phyloP scores from a whole-genome alignment of 2,329 filamentous ascomycete species.

The Pseudodiploospora longispora region DNA sequence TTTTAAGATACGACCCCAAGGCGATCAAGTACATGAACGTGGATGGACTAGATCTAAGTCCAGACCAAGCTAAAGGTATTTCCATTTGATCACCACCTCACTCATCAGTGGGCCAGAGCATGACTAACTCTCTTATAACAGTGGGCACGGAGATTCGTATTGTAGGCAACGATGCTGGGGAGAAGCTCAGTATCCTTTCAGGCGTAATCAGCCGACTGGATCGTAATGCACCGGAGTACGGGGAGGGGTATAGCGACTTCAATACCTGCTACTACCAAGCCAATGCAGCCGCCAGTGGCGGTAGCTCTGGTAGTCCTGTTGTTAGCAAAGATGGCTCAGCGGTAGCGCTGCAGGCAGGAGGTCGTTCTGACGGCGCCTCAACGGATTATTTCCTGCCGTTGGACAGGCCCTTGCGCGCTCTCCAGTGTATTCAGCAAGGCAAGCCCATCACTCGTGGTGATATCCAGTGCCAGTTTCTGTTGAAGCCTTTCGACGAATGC shows the following conservation, averaged over 20 bases:
- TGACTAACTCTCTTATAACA: slow-evolving; percentile 16
- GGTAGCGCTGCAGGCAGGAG: slow-evolving; percentile 88
- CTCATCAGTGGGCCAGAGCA: not conserved
- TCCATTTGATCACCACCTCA: not conserved
- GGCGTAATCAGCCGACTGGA: slow-evolving; percentile 95
- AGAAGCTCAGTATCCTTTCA: slow-evolving; percentile 95
- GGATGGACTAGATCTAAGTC: slow-evolving; percentile 68
- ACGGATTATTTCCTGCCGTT: slow-evolving; percentile 96
- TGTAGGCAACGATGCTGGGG: slow-evolving; percentile 95
- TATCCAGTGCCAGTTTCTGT: slow-evolving; percentile 95
- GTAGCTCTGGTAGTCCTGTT: slow-evolving; percentile 95
- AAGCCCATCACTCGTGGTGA: slow-evolving; percentile 78
- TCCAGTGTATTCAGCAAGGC: slow-evolving; percentile 74
- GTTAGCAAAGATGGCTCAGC: slow-evolving; percentile 92
- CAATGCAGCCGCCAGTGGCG: slow-evolving; percentile 90
- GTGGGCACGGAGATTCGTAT: slow-evolving; percentile 94
- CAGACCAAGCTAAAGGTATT: slow-evolving; percentile 68
- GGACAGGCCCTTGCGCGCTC: slow-evolving; percentile 78
- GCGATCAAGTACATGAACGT: slow-evolving; percentile 97
- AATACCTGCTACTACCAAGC: slow-evolving; percentile 95
- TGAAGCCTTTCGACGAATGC: slow-evolving; percentile 97
- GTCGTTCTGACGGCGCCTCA: slow-evolving; percentile 85
- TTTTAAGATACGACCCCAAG: slow-evolving; percentile 90
- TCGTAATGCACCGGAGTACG: slow-evolving; percentile 94
- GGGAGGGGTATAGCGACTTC: slow-evolving; percentile 97